A percentile compares a stretch with the other conserved stretches of the same genome.
These are phyloP conservation scores for Diaporthe vaccinii DNA, from an alignment of 2,329 filamentous ascomycete species.

Conservation along the genomic window DNA sequence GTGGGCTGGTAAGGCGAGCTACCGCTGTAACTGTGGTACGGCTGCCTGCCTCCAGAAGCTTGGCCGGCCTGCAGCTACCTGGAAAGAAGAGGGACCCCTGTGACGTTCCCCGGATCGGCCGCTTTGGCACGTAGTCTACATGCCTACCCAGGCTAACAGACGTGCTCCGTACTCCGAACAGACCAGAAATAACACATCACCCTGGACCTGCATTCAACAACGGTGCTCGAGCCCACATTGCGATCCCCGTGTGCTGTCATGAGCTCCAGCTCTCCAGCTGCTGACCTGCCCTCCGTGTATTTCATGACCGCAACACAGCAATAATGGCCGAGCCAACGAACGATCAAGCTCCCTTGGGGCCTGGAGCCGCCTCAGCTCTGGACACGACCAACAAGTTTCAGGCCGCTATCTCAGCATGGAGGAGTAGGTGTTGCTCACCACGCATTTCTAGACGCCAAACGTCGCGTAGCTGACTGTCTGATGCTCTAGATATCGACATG, in stretches of 20 bases:
- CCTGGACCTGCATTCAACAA: conserved; percentile 3
- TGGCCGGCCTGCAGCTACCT: conserved; percentile 17
- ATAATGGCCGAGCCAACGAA: conserved; percentile 34
- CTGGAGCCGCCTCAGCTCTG: conserved; percentile 37
- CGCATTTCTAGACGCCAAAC: conserved; percentile 10
- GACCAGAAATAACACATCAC: conserved; percentile 33
- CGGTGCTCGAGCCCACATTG: conserved; percentile 22
- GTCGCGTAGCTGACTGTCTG: conserved; percentile 30
- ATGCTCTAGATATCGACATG: conserved; percentile 82
- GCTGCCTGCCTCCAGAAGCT: conserved; percentile 30
- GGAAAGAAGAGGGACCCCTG: conserved; percentile 18
- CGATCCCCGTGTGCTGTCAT: conserved; percentile 17
- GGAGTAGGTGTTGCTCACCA: conserved; percentile 71
- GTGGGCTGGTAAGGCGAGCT: conserved; percentile 15
- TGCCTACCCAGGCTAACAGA: neutral
- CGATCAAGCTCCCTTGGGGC: conserved; percentile 25
- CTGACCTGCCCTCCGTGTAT: neutral
- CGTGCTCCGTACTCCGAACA: neutral
- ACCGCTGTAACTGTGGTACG: neutral
- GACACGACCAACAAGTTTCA: conserved; percentile 93
- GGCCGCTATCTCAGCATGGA: conserved; percentile 94
- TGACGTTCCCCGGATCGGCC: conserved; percentile 30
- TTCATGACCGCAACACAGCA: neutral
- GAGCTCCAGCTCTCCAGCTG: conserved; percentile 35
- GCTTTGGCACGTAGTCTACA: conserved; percentile 12